Evolutionary conservation across 2,329 filamentous ascomycete species (phyloP).

Genomic region (Tolypocladium nubicola): DNA sequence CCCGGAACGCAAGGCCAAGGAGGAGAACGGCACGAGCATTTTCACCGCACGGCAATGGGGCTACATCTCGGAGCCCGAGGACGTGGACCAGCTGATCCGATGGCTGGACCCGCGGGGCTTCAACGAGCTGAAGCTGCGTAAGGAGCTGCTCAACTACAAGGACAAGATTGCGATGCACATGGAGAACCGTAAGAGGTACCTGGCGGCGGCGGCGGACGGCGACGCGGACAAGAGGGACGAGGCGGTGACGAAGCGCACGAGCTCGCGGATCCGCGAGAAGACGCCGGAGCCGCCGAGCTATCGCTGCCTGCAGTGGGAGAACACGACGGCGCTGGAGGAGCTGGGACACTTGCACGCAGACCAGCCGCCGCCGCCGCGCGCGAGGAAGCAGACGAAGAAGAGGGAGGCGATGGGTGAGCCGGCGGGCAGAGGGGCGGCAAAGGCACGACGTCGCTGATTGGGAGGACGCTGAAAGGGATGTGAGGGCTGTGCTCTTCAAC

Average conservation of each 20-base stretch:
- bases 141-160: slow-evolving; percentile 70
- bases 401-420: slow-evolving; percentile 30
- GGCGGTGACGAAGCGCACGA: slow-evolving; percentile 27
- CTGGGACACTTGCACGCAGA: slow-evolving; percentile 47
- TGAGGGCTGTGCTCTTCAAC: background rate
- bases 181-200: slow-evolving; percentile 66
- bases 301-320: slow-evolving; percentile 44
- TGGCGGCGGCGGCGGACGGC: slow-evolving; percentile 27
- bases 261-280: slow-evolving; percentile 34
- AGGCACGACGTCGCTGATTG: slow-evolving; percentile 17
- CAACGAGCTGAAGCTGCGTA: slow-evolving; percentile 78
- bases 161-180: slow-evolving; percentile 71
- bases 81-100: slow-evolving; percentile 66
- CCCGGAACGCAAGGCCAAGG: slow-evolving; percentile 69
- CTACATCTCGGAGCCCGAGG: slow-evolving; percentile 72
- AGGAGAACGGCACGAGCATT: slow-evolving; percentile 76
- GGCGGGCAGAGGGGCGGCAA: slow-evolving; percentile 15
- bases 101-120: slow-evolving; percentile 85
- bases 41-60: slow-evolving; percentile 77
- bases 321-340: slow-evolving; percentile 46
- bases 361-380: slow-evolving; percentile 38
- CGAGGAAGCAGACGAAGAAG: slow-evolving; percentile 41
- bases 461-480: background rate
- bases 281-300: slow-evolving; percentile 35
- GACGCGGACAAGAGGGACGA: slow-evolving; percentile 28